Evolutionary conservation across 768 basidiomycete genomes (phyloP).

Genomic region (Kondoa subrosea): DNA sequence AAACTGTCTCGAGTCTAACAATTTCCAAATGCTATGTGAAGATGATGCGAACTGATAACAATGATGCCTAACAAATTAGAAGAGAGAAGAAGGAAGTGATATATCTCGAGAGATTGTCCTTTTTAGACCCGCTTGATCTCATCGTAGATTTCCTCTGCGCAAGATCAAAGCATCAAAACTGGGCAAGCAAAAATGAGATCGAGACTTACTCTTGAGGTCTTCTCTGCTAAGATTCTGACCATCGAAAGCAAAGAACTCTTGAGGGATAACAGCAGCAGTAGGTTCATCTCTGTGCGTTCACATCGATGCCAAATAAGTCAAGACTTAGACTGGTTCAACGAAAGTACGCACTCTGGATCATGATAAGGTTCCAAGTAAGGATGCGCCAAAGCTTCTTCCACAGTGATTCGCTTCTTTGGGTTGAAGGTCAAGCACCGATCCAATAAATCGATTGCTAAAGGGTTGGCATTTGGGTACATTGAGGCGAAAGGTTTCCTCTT

Average conservation of each 20-base stretch:
- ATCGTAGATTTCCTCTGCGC: slow-evolving; percentile 25
- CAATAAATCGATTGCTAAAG: slow-evolving; percentile 55
- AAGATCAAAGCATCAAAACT: neutral
- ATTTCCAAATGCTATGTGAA: neutral
- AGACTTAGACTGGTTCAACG: too few relatives aligned
- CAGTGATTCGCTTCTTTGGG: slow-evolving; percentile 88
- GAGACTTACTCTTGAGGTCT: slow-evolving; percentile 16
- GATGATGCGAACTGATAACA: neutral
- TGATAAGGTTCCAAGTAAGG: neutral
- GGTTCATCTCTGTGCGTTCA: slow-evolving; percentile 59
- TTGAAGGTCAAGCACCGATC: slow-evolving; percentile 77
- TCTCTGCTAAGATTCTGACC: slow-evolving; percentile 39
- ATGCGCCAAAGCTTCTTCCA: slow-evolving; percentile 77
- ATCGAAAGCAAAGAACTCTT: slow-evolving; percentile 36
- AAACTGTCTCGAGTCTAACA: neutral
- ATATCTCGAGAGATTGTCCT: neutral
- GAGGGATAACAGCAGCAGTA: slow-evolving; percentile 39
- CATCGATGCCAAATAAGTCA: slow-evolving; percentile 34
- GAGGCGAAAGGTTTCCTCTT: slow-evolving; percentile 65
- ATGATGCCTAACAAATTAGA: neutral
- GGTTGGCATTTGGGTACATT: slow-evolving; percentile 49
- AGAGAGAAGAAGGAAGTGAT: neutral
- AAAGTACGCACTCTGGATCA: slow-evolving; percentile 9
- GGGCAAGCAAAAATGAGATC: neutral
- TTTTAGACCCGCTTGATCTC: slow-evolving; percentile 21